Evolutionary conservation across 2,329 filamentous ascomycete species (phyloP).

Genomic region (Chaetomiaceae sp.): DNA sequence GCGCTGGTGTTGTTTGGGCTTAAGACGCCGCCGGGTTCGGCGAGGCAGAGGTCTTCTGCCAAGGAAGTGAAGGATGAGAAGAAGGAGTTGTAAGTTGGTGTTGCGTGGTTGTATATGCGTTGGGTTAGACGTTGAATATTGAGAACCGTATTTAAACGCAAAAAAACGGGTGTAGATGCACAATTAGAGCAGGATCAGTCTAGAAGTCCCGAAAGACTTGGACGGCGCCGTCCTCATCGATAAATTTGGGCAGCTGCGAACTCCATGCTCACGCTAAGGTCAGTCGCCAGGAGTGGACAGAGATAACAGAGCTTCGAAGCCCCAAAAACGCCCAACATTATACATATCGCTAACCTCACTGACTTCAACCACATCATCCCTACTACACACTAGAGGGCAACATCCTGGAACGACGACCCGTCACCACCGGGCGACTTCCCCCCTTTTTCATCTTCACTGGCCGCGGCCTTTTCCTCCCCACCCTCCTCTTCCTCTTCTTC

Average conservation of each 20-base stretch:
- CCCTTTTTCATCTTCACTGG: conserved; percentile 37
- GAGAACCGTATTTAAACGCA: too few species aligned
- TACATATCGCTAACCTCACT: background rate
- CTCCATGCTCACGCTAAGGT: too few species aligned
- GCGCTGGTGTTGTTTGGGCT: conserved; percentile 66
- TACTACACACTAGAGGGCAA: conserved; percentile 45
- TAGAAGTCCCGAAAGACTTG: too few species aligned
- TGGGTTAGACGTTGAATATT: background rate
- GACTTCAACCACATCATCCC: background rate
- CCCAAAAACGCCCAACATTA: too few species aligned
- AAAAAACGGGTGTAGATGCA: too few species aligned
- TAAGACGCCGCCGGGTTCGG: conserved; percentile 54
- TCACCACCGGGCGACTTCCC: conserved; percentile 48
- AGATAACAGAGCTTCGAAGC: too few species aligned
- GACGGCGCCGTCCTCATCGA: too few species aligned
- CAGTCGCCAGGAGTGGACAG: too few species aligned
- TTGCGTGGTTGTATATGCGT: background rate
- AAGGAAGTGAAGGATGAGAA: conserved; percentile 13
- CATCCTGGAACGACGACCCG: conserved; percentile 59
- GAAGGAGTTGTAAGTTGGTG: conserved; percentile 19
- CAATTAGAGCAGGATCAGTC: too few species aligned
- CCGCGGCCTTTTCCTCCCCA: background rate
- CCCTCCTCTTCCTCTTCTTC: conserved; percentile 27
- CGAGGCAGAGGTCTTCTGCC: conserved; percentile 2
- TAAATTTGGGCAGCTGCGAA: too few species aligned